Base-by-base conservation (phyloP, 1,284 basidiomycete genomes). In the Anthracocystis panici-leucophaei region DNA sequence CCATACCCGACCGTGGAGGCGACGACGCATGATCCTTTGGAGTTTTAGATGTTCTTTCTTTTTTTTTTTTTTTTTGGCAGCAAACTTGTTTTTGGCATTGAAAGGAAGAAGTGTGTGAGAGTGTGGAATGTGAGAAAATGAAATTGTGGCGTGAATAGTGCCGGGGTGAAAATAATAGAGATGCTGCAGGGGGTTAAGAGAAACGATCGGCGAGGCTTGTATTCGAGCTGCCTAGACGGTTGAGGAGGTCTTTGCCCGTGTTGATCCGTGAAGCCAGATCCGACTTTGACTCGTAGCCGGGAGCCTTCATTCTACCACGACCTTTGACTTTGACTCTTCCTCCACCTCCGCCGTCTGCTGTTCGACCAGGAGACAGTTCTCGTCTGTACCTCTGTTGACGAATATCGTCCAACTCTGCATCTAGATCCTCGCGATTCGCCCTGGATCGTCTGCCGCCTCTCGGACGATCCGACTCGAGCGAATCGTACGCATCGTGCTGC, bases 231-330 rank as follows among this genome's bases (percentile, higher is more conserved):
- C 35, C n/a, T 8, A 70, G 35, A n/a, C 68, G 57, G n/a, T 54
- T 55, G 10, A 57, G 25, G 6, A 70, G 20, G 21, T 65, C 31
- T 5, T 11, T 27, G 2, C 44, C 27, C 4, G 27, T 9, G 16
- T 21, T 27, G 33, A 67, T 38, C 1, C 65, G 45, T 0, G 41
- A 29, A 7, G 66, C 44, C 11, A 58, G 33, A 31, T 31, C 58
- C 8, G 5, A 4, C 20, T 58, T 57, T 4, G 27, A 27, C 27
- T 49, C 40, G 1, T 45, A 57, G 5, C 63, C 65, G 9, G 75
- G 75, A n/a, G 75, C 75, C 48, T 72, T 74, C 75, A 77, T 77
- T 6, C 67, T 38, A 0, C 75, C 75, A 14, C 75, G 38, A 3
- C 75, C 75, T 41, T 68, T 77, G 38, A 67, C 58, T 48, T 66